A percentile compares a stretch with the other conserved stretches of the same genome.
Conservation (phyloP, 805 yeast genomes). For the Lipomyces spencermartinsiae region DNA sequence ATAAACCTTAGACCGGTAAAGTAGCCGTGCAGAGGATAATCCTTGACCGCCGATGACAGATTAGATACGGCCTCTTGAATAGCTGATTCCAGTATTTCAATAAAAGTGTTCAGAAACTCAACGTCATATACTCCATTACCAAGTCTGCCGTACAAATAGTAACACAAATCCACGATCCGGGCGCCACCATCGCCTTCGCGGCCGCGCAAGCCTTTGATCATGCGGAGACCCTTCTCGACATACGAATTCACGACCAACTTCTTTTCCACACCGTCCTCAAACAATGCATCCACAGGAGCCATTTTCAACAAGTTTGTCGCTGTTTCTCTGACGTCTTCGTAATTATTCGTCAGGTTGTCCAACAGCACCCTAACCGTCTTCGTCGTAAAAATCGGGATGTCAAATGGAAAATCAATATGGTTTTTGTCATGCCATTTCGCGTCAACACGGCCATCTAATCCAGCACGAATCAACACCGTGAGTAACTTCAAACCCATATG, state of each 20-base stretch:
- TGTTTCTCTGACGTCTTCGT: slow-evolving; percentile 72
- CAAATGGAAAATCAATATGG: slow-evolving; percentile 57
- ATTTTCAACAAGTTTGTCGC: slow-evolving; percentile 56
- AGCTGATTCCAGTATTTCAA: slow-evolving; percentile 47
- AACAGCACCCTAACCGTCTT: slow-evolving; percentile 57
- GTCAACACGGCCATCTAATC: slow-evolving; percentile 58
- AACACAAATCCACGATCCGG: slow-evolving; percentile 61
- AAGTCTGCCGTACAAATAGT: slow-evolving; percentile 47
- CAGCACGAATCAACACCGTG: slow-evolving; percentile 56
- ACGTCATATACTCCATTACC: slow-evolving; percentile 32
- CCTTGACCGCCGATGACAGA: slow-evolving; percentile 53
- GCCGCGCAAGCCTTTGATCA: slow-evolving; percentile 52
- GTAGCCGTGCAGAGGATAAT: slow-evolving; percentile 70
- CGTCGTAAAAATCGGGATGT: slow-evolving; percentile 52
- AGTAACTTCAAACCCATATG: slow-evolving; percentile 59
- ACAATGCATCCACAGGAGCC: slow-evolving; percentile 48
- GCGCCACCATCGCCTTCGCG: slow-evolving; percentile 85
- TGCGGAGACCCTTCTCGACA: slow-evolving; percentile 38
- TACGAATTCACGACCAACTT: slow-evolving; percentile 40
- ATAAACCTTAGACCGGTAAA: slow-evolving; percentile 64
- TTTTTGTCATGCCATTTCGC: slow-evolving; percentile 50
- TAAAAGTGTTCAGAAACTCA: slow-evolving; percentile 46
- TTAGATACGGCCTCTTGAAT: slow-evolving; percentile 48
- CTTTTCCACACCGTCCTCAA: slow-evolving; percentile 39
- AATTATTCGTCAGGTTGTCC: slow-evolving; percentile 70